Evolutionary conservation across 202 grass and related monocot species (phyloP), one percentile per base, ranked within the genome.

Genomic region (Schoenoplectus triqueter): DNA sequence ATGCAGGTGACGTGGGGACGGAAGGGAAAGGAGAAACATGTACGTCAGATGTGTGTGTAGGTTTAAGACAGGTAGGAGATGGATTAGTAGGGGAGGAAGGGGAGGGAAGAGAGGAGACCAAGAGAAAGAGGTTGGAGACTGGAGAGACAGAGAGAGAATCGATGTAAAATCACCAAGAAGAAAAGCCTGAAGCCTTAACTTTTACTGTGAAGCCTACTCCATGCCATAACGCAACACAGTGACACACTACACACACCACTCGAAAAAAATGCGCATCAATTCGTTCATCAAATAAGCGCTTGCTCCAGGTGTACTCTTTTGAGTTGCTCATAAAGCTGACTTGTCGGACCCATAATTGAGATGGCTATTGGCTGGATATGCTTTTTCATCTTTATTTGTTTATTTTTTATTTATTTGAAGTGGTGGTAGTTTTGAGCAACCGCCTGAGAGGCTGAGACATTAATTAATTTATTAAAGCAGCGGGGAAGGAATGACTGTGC

Each of bases 161-260:
- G 50, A 82, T 64, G 59, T 45, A 78, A 64, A 55, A 62, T 64
- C 64, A 39, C 14, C 42, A 49, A 79, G 56, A 82, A 21, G 78
- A 19, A 72, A 62, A 82, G 75, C 63, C 60, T 49, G 31, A 50
- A 69, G 14, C 60, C 85, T 83, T 84, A 78, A 6, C 80, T 84
- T 41, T 82, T 67, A 82, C 80, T 69, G 80, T 64, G 20, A 76
- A 82, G 80, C 83, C 83, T 65, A 74, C 66, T 67, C 41, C 60
- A 81, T 22, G 31, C 31, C 31, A 31, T 31, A 31, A 31, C 31
- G 31, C 31, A 31, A 31, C 31, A 31, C 31, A 31, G 31, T 31
- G 31, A 31, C 31, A 31, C 31, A 31, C 31, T n/a, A 31, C 31
- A 31, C 31, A 31, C 31, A 31, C 31, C 31, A 31, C 31, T 31